Percentiles rank a stretch among this genome's conserved stretches.
Conservation (phyloP, 345 rosid genomes). For the Hibiscus trionum region DNA sequence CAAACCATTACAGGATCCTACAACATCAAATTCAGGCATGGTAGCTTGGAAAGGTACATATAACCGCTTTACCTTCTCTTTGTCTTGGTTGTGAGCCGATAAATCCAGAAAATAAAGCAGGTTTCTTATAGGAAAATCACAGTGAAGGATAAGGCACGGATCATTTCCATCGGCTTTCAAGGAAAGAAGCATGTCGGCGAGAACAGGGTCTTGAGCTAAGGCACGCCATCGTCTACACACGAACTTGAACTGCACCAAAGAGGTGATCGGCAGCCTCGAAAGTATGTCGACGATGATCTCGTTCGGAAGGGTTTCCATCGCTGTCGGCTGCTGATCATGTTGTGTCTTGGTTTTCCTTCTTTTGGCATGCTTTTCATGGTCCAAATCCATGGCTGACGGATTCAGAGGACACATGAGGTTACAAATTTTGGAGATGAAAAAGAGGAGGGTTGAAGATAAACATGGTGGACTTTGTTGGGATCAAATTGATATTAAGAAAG, state of each 20-base stretch:
- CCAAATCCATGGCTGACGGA: background rate
- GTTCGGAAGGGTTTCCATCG: background rate
- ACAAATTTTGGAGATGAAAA: no score
- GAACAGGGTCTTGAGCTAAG: conserved; percentile 32
- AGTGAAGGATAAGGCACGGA: conserved; percentile 58
- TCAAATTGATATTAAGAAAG: no score
- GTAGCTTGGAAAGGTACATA: conserved; percentile 26
- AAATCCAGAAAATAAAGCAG: conserved; percentile 45
- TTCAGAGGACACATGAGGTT: background rate
- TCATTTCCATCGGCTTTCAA: conserved; percentile 4
- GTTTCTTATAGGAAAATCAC: conserved; percentile 45
- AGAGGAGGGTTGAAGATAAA: background rate
- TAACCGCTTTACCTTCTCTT: conserved; percentile 32
- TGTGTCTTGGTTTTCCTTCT: background rate
- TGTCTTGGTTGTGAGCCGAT: conserved; percentile 17
- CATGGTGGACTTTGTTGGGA: no score
- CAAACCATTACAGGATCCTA: conserved; percentile 61
- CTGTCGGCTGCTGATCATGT: background rate
- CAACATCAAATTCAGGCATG: conserved; percentile 41
- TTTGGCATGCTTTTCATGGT: background rate
- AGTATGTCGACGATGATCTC: background rate
- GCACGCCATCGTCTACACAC: background rate
- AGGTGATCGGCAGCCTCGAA: background rate
- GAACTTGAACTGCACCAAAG: background rate
- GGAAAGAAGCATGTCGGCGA: conserved; percentile 22